phyloP scores from a whole-genome alignment of 176 grass and related monocot species.

The Typha latifolia region DNA sequence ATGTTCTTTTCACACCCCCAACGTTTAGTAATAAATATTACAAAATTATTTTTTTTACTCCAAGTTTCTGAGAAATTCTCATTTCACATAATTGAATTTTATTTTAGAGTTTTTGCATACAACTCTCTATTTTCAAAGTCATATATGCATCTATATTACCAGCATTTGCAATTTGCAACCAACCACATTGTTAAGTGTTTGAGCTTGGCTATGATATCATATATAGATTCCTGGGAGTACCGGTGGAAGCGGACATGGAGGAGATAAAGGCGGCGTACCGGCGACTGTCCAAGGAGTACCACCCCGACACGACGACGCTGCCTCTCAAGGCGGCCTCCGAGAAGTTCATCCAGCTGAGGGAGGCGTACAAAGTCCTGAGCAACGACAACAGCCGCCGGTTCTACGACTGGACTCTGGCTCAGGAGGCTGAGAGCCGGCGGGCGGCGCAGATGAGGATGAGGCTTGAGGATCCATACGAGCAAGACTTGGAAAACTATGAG shows the following conservation, averaged over 20 bases:
- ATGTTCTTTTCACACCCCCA: too few species aligned
- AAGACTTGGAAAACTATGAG: slow-evolving; percentile 45
- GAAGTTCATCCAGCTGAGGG: slow-evolving; percentile 76
- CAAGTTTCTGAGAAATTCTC: too few species aligned
- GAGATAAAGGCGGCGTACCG: slow-evolving; percentile 89
- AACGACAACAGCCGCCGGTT: slow-evolving; percentile 58
- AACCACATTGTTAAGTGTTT: neutral
- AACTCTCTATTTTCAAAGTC: too few species aligned
- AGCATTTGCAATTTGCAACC: too few species aligned
- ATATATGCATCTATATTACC: too few species aligned
- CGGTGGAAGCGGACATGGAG: slow-evolving; percentile 58
- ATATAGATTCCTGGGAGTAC: slow-evolving; percentile 66
- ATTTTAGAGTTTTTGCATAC: too few species aligned
- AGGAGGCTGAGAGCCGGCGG: slow-evolving; percentile 79
- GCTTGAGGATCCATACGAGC: slow-evolving; percentile 76
- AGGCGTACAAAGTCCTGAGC: slow-evolving; percentile 86
- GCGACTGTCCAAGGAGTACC: slow-evolving; percentile 89
- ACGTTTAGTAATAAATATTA: too few species aligned
- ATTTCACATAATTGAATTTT: too few species aligned
- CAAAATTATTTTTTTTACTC: neutral
- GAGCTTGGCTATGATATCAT: neutral
- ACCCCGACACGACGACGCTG: slow-evolving; percentile 82
- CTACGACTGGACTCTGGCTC: slow-evolving; percentile 93
- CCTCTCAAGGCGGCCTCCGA: slow-evolving; percentile 65
- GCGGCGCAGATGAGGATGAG: slow-evolving; percentile 58